Base-by-base conservation (phyloP, 768 basidiomycete species). In the Trametes gibbosa region DNA sequence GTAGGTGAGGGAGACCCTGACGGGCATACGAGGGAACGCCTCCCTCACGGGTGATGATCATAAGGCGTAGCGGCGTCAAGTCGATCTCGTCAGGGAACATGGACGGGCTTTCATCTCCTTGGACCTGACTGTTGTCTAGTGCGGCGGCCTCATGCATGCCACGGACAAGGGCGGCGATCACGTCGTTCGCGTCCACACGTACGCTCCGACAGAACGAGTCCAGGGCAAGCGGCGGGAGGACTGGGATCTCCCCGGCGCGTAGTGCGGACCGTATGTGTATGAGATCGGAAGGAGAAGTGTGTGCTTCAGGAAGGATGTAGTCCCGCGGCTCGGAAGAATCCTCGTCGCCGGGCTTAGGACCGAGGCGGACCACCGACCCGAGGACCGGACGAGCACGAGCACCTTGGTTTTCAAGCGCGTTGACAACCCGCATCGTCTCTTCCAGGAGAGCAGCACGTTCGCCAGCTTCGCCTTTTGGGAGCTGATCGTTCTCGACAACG, bases 1-100 rank as follows among this genome's bases (percentile, higher is more conserved):
- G 84, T 23, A 99, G 86, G 76, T 99, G 97, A 19, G 97, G 97
- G 63, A 91, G 84, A 46, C 97, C 97, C 10, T 83, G 84, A 29
- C 97, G 92, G 35, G 97, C 97, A 70, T 98, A 98, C 0, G 97
- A 98, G 21, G 97, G 97, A 3, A 98, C 88, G 14, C 97, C 97
- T 23, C 97, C 97, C 73, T 96, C 92, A 19, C 89, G 84, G 72
- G 95, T 96, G 74, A 99, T 98, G 72, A 98, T 89, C 90, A 99
- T 95, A 59, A 99, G 82, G 27, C 97, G 90, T 54, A 98, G 77
- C 1, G 97, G 97, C 3, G 94, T 95, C 57, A 99, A 83, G 74
- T 98, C 92, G 55, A 87, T 73, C 32, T 87, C 83, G 29, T 79
- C 77, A 0, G 79, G 78, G n/a, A 56, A 58, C 56, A 72, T 70